Conservation (phyloP, 2,329 filamentous ascomycete genomes). For the Raffaelea deltoideospora region DNA sequence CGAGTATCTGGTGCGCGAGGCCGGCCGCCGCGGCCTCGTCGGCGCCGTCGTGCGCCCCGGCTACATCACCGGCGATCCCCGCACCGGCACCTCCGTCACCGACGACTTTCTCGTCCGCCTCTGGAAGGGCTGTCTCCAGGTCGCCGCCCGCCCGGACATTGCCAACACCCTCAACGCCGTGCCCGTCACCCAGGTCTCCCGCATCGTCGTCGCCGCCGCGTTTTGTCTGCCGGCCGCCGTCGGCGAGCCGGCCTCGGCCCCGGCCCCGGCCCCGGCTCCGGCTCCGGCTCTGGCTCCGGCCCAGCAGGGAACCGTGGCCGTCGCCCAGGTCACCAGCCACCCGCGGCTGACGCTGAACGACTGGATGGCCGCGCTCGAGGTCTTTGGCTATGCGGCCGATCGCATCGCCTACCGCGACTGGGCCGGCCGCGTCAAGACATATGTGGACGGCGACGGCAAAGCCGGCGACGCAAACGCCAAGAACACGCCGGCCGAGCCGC, state of each 20-base stretch:
- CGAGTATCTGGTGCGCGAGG: slow-evolving; percentile 57
- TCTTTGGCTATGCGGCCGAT: slow-evolving; percentile 58
- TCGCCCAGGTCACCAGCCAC: slow-evolving; percentile 67
- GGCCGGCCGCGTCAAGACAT: slow-evolving; percentile 51
- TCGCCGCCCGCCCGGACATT: slow-evolving; percentile 58
- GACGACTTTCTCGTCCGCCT: slow-evolving; percentile 87
- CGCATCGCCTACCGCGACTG: slow-evolving; percentile 54
- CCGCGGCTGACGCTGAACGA: slow-evolving; percentile 65
- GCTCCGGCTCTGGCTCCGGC: slow-evolving; percentile 15
- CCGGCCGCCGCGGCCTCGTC: slow-evolving; percentile 58
- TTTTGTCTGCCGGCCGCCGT: slow-evolving; percentile 36
- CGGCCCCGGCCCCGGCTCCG: not conserved
- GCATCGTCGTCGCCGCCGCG: slow-evolving; percentile 61
- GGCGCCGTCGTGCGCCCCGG: slow-evolving; percentile 71
- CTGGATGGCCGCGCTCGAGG: slow-evolving; percentile 54
- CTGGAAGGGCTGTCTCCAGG: slow-evolving; percentile 74
- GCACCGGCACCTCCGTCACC: slow-evolving; percentile 57
- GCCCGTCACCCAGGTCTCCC: slow-evolving; percentile 69
- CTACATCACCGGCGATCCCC: slow-evolving; percentile 64
- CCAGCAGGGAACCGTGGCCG: slow-evolving; percentile 27
- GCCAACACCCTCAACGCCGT: slow-evolving; percentile 80
- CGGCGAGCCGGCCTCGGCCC: too few relatives aligned
- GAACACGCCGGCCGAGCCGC: slow-evolving; percentile 24
- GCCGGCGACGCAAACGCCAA: slow-evolving; percentile 45
- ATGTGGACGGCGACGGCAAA: slow-evolving; percentile 40